A percentile compares a stretch with the other conserved stretches of the same genome.
phyloP scores from a whole-genome alignment of 768 basidiomycete genomes.

The Agaricus subrufescens region DNA sequence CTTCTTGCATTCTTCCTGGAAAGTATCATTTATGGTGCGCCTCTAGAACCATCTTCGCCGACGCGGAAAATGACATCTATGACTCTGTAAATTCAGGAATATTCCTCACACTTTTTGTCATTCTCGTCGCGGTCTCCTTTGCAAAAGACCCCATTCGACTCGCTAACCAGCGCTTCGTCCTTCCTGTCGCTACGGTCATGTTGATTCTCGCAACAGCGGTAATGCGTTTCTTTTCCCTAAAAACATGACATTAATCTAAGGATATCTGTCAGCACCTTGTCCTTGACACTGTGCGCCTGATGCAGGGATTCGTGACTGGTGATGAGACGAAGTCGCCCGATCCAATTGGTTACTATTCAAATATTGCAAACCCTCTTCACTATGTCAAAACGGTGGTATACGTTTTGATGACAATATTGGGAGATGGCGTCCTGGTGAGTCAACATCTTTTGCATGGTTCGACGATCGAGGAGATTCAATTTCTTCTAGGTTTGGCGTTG shows the following conservation, averaged over 20 bases:
- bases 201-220: background rate
- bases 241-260: too few relatives aligned
- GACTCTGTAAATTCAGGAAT: background rate
- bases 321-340: background rate
- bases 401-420: background rate
- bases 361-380: background rate
- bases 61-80: background rate
- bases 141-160: background rate
- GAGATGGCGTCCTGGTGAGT: slow-evolving; percentile 3
- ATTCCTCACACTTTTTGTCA: slow-evolving; percentile 1
- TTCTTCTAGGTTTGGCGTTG: slow-evolving; percentile 1
- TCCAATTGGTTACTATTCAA: background rate
- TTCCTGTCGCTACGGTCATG: slow-evolving; percentile 2
- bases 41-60: background rate
- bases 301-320: slow-evolving; percentile 1
- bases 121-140: slow-evolving; percentile 2
- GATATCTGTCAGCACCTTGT: background rate
- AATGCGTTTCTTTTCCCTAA: background rate
- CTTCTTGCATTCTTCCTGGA: slow-evolving; percentile 5
- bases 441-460: background rate
- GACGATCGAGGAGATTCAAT: background rate
- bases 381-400: background rate
- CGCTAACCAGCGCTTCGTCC: slow-evolving; percentile 4
- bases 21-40: slow-evolving; percentile 4
- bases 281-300: background rate